These are phyloP conservation scores for Rhododendron simsii DNA, from an alignment of 148 eudicot genomes.

Conservation along the genomic window DNA sequence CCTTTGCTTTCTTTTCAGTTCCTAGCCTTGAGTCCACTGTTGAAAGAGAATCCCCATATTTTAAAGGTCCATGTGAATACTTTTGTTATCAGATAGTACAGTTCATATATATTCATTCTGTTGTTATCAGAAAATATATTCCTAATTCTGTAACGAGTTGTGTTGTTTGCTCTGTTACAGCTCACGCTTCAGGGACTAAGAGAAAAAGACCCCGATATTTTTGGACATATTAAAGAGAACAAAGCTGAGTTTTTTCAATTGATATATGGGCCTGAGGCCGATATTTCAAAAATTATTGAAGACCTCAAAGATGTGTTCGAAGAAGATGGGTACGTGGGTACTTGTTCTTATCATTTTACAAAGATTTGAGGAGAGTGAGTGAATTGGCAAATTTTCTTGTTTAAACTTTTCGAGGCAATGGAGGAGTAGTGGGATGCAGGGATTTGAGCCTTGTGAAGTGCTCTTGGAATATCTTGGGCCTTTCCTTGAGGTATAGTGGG, in stretches of 20 bases:
- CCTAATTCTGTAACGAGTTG: background rate
- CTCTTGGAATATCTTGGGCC: background rate
- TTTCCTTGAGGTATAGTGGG: background rate
- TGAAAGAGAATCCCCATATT: constrained; percentile 82
- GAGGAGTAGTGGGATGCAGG: too few species aligned
- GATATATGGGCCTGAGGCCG: too few species aligned
- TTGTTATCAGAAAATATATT: background rate
- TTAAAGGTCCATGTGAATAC: constrained; percentile 50
- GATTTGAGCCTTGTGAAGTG: background rate
- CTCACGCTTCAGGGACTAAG: constrained; percentile 97
- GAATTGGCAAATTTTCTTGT: background rate
- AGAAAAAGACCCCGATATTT: constrained; percentile 81
- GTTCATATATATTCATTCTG: background rate
- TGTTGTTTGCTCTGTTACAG: constrained; percentile 33
- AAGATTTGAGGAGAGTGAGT: background rate
- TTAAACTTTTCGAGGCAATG: background rate
- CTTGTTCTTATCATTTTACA: background rate
- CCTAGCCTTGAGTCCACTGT: constrained; percentile 80
- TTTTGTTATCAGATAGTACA: background rate
- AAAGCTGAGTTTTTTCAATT: constrained; percentile 91
- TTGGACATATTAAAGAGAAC: constrained; percentile 77
- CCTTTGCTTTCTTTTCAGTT: constrained; percentile 45
- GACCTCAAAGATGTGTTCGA: too few species aligned
- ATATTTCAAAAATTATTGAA: too few species aligned
- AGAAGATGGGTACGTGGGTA: too few species aligned